Conservation (phyloP, 139 green algal species). For the Micromonas pusilla region DNA sequence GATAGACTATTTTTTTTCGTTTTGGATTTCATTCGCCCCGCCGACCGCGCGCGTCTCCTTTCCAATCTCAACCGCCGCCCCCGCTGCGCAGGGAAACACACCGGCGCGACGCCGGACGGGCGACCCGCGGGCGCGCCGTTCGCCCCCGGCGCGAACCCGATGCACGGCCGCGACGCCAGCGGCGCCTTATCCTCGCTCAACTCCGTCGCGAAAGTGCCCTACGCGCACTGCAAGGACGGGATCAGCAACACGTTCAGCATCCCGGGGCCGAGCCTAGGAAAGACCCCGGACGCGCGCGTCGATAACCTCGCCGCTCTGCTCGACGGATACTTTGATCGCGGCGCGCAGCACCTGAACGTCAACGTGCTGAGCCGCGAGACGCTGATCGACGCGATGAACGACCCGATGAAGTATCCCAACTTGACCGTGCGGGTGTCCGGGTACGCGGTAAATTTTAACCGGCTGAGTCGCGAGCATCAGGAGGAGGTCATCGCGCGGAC, state of each 20-base stretch:
- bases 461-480: constrained; percentile 65
- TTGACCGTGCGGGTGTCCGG: constrained; percentile 67
- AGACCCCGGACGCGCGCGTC: constrained; percentile 30
- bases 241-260: constrained; percentile 70
- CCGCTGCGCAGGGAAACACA: too few relatives aligned
- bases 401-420: constrained; percentile 67
- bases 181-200: constrained; percentile 49
- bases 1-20: too few relatives aligned
- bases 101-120: constrained; percentile 61
- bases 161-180: constrained; percentile 50
- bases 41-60: too few relatives aligned
- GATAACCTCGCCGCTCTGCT: constrained; percentile 57
- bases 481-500: constrained; percentile 53
- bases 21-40: too few relatives aligned
- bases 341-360: constrained; percentile 66
- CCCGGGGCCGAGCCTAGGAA: constrained; percentile 47
- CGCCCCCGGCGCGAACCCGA: constrained; percentile 47
- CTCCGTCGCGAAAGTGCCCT: constrained; percentile 43
- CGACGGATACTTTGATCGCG: constrained; percentile 62
- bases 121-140: constrained; percentile 59
- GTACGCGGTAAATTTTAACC: constrained; percentile 68
- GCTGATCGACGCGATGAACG: constrained; percentile 63
- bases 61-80: too few relatives aligned
- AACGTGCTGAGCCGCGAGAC: constrained; percentile 61
- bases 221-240: constrained; percentile 56